Base-by-base conservation (phyloP, 768 basidiomycete species). In the Lentinula edodes region DNA sequence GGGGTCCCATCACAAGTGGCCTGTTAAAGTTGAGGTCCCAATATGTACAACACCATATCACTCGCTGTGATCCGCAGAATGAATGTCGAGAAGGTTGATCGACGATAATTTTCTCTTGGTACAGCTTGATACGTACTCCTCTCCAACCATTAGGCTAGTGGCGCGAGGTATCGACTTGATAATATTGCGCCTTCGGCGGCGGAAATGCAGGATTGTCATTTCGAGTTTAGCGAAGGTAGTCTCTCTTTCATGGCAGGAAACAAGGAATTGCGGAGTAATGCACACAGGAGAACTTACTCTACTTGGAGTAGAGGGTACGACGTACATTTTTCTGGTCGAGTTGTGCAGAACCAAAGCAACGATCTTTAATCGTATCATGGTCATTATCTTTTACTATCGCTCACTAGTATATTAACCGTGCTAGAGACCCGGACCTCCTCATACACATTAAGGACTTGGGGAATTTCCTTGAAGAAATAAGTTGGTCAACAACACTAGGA, bases 21-120 rank as follows among this genome's bases (percentile, higher is more conserved):
- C 8, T 52, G 32, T 52, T 52, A 52, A 13, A 52, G 32, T 52
- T 52, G 46, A 18, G 20, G 16, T 48, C 20, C 7, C 20, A 48
- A 20, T 48, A 48, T 48, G 18, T 18, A 9, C 46, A 20, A 16
- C 35, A 35, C 18, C 53, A 16, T 38, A 54, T 54, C 53, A 54
- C n/a, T 54, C 53, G 34, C 18, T 54, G 7, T 56, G 55, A 56
- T 56, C 55, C 55, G 55, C 39, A 28, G 34, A 55, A 39, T 4
- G 36, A 55, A 48, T 48, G 39, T 38, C 18, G 35, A 56, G 55
- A 56, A 56, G 54, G 39, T 43, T 56, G 55, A 56, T 56, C 55
- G 55, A 56, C 38, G 55, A 43, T 18, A 8, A 28, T 7, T 48
- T 20, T 48, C 43, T 45, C 50, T 51, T n/a, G n/a, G n/a, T n/a